Conservation (phyloP, 2,329 filamentous ascomycete species). For the Talaromyces albobiverticillius region DNA sequence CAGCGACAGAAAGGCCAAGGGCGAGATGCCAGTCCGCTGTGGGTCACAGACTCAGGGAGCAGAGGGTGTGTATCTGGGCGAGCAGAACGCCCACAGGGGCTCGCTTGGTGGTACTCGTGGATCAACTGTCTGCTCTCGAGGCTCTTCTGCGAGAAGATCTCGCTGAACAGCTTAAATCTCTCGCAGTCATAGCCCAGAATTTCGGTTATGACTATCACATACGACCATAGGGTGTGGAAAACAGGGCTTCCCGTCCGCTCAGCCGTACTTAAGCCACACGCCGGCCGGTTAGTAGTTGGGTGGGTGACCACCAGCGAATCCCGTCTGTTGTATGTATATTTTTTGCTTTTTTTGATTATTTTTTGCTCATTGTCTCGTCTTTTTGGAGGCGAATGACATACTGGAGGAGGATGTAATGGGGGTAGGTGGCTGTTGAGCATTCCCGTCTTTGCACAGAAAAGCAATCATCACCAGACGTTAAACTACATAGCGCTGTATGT, state of each 20-base stretch:
- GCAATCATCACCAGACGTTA: too few species aligned
- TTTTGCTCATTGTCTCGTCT: not conserved
- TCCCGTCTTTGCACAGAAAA: too few species aligned
- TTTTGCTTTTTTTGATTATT: not conserved
- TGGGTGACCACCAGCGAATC: conserved; percentile 10
- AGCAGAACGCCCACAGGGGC: conserved; percentile 4
- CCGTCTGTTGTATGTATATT: not conserved
- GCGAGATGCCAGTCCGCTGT: conserved; percentile 13
- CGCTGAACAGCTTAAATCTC: too few species aligned
- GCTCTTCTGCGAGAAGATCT: not conserved
- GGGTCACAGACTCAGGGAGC: conserved; percentile 16
- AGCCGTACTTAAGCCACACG: conserved; percentile 10
- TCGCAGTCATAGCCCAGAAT: not conserved
- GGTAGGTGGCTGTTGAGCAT: too few species aligned
- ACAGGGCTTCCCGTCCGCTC: not conserved
- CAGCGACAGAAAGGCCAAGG: conserved; percentile 32
- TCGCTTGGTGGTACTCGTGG: conserved; percentile 6
- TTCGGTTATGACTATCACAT: not conserved
- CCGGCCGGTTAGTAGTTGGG: conserved; percentile 7
- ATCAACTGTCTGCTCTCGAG: not conserved
- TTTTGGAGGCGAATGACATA: too few species aligned
- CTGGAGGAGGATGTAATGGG: too few species aligned
- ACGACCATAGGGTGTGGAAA: not conserved
- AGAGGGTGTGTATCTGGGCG: conserved; percentile 14
- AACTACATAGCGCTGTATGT: too few species aligned